These are phyloP conservation scores for Vitis vinifera DNA, from an alignment of 164 flowering plant species.

Conservation along the genomic window ASM3070453v1 NC_081809.1:21577001-21577500, in stretches of 20 bases:
- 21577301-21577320: too few relatives aligned
- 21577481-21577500: constrained; percentile 3
- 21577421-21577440: not conserved
- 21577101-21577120: not conserved
- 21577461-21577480: not conserved
- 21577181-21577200: too few relatives aligned
- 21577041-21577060: constrained; percentile 10
- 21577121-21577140: constrained; percentile 11
- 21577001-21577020: constrained; percentile 9
- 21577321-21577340: too few relatives aligned
- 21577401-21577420: not conserved
- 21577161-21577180: too few relatives aligned
- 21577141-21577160: not conserved
- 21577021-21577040: constrained; percentile 7
- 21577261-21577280: too few relatives aligned
- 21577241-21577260: too few relatives aligned
- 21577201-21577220: too few relatives aligned
- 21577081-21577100: constrained; percentile 4
- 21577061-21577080: constrained; percentile 1
- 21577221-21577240: too few relatives aligned
- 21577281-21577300: too few relatives aligned
- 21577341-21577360: too few relatives aligned
- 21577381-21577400: too few relatives aligned
- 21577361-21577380: too few relatives aligned
- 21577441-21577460: not conserved